Evolutionary conservation across 345 rosid genomes (phyloP).

Genomic region (Murraya koenigii): DNA sequence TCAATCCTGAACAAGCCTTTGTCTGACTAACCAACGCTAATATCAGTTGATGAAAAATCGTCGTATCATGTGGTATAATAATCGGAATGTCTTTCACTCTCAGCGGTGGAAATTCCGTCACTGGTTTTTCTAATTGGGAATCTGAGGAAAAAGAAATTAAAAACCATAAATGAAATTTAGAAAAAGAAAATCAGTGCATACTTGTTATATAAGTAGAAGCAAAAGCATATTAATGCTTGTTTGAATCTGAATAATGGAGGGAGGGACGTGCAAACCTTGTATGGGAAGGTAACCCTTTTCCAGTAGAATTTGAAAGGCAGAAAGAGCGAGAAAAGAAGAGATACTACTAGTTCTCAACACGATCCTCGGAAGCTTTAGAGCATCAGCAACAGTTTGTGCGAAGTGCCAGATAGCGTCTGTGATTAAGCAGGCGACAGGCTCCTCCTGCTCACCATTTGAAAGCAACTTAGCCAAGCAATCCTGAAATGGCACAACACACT

Average conservation of each 20-base stretch:
- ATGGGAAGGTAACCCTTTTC: conserved; percentile 30
- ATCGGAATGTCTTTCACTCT: conserved; percentile 48
- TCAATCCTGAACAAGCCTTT: conserved; percentile 44
- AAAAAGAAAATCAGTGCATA: neutral
- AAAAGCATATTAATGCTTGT: neutral
- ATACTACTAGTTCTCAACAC: conserved; percentile 43
- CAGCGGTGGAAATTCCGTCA: conserved; percentile 40
- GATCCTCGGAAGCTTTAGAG: conserved; percentile 40
- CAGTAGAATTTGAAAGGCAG: conserved; percentile 15
- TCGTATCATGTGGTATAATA: conserved; percentile 16
- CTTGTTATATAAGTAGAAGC: neutral
- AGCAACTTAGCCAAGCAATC: conserved; percentile 36
- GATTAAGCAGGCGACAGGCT: conserved; percentile 41
- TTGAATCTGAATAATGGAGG: neutral
- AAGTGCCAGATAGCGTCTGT: conserved; percentile 44
- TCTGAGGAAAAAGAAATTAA: conserved; percentile 22
- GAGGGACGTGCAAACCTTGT: conserved; percentile 22
- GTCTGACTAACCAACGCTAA: conserved; percentile 21
- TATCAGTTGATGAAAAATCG: conserved; percentile 2
- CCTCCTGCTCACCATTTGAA: conserved; percentile 22
- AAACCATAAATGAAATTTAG: neutral
- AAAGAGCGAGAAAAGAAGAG: conserved; percentile 26
- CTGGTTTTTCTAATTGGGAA: conserved; percentile 30
- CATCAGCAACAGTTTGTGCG: conserved; percentile 33
- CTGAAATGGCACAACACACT: conserved; percentile 34